These are phyloP conservation scores for Globisporangium alternatum DNA, from an alignment of 352 stramenopile species.

Conservation along the genomic window DNA sequence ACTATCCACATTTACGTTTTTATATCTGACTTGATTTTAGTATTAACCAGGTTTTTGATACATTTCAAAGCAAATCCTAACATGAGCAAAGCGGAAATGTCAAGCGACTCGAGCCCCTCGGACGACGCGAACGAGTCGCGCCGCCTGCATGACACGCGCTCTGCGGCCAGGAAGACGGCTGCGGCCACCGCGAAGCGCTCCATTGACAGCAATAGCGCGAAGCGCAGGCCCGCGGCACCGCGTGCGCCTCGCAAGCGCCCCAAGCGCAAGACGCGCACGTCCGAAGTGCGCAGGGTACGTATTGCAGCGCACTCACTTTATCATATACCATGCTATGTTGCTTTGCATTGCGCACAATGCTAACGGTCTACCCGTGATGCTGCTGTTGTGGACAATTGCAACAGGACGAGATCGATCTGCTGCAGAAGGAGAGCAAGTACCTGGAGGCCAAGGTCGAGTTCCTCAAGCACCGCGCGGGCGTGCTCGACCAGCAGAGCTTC, in stretches of 20 bases:
- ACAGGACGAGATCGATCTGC: background rate
- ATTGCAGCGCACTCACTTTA: too few species aligned
- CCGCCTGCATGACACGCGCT: background rate
- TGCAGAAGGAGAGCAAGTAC: background rate
- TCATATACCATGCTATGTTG: too few species aligned
- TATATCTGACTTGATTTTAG: too few species aligned
- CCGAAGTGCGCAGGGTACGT: conserved; percentile 1
- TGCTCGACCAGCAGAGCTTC: background rate
- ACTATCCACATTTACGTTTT: too few species aligned
- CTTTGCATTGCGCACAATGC: background rate
- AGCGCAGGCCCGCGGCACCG: background rate
- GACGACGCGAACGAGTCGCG: background rate
- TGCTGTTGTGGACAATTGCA: background rate
- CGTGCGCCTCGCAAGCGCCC: background rate
- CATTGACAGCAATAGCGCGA: background rate
- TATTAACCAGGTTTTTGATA: too few species aligned
- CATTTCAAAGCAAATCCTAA: too few species aligned
- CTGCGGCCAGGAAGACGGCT: background rate
- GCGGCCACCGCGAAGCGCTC: background rate
- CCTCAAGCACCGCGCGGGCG: conserved; percentile 4
- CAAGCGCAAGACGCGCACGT: background rate
- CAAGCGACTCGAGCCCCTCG: background rate
- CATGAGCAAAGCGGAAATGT: too few species aligned
- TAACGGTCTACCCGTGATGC: background rate
- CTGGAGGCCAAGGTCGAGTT: background rate